phyloP scores from a whole-genome alignment of 768 basidiomycete genomes.

The Lentinula detonsa region DNA sequence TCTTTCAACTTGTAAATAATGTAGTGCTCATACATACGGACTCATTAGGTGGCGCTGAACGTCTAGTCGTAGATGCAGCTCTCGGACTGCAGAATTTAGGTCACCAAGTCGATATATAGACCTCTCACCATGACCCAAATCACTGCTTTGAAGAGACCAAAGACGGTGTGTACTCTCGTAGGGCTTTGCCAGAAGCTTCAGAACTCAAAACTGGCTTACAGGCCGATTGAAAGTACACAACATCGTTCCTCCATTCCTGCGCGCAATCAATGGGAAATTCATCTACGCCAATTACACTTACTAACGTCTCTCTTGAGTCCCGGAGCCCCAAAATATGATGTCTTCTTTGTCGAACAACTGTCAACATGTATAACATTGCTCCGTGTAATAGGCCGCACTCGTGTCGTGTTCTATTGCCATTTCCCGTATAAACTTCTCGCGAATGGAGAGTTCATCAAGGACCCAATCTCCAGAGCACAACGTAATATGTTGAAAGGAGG shows the following conservation, averaged over 20 bases:
- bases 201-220: constrained; percentile 31
- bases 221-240: constrained; percentile 78
- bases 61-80: constrained; percentile 93
- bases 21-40: constrained; percentile 8
- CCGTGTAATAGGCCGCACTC: constrained; percentile 55
- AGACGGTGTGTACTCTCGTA: constrained; percentile 54
- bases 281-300: constrained; percentile 83
- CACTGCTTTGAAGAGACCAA: constrained; percentile 93
- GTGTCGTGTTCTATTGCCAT: constrained; percentile 96
- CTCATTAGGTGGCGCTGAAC: constrained; percentile 82
- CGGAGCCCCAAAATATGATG: constrained; percentile 33
- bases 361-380: constrained; percentile 88
- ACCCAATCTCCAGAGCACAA: constrained; percentile 32
- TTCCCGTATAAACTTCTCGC: constrained; percentile 94
- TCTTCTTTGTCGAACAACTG: constrained; percentile 92
- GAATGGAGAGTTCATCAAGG: constrained; percentile 55
- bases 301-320: constrained; percentile 58
- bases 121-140: constrained; percentile 82
- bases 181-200: no score
- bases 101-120: constrained; percentile 87
- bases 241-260: constrained; percentile 71
- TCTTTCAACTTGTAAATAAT: no score
- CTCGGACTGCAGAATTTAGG: constrained; percentile 81
- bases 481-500: constrained; percentile 26
- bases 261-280: constrained; percentile 76